A percentile compares a stretch with the other conserved stretches of the same genome.
These are phyloP conservation scores for Sparassis latifolia DNA, from an alignment of 1,284 basidiomycete genomes.

Conservation along the genomic window DNA sequence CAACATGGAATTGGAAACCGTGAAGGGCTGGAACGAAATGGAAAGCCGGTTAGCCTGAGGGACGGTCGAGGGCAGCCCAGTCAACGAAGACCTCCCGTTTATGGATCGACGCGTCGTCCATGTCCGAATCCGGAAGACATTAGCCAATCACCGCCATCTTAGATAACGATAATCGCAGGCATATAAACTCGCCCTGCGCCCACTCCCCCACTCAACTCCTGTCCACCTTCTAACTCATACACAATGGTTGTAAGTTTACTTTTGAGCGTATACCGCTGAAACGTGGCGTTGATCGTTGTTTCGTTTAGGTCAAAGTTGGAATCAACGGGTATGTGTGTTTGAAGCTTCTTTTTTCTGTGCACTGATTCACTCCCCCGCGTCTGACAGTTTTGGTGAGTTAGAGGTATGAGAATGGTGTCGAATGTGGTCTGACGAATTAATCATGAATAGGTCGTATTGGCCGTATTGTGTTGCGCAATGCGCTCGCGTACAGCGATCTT, in stretches of 20 bases:
- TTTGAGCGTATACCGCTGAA: background rate
- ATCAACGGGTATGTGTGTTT: conserved; percentile 73
- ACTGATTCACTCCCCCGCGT: conserved; percentile 15
- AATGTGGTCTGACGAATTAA: conserved; percentile 1
- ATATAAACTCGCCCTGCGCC: conserved; percentile 6
- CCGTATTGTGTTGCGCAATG: conserved; percentile 97
- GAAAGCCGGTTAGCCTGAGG: no score
- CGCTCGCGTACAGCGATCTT: conserved; percentile 71
- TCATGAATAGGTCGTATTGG: conserved; percentile 77
- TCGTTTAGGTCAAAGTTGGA: conserved; percentile 70
- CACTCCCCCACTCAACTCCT: conserved; percentile 5
- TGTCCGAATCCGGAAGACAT: no score
- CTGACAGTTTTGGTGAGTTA: conserved; percentile 71
- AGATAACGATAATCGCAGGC: conserved; percentile 14
- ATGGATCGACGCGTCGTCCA: no score
- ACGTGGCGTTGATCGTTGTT: conserved; percentile 1
- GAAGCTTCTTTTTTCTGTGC: background rate
- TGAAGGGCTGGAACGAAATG: no score
- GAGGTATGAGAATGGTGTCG: conserved; percentile 2
- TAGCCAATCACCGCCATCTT: conserved; percentile 2
- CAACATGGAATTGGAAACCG: no score
- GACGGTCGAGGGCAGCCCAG: no score
- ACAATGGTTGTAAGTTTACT: conserved; percentile 16
- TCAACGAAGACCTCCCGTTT: no score
- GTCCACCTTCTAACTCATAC: conserved; percentile 4